A percentile compares a stretch with the other conserved stretches of the same genome.
Conservation (phyloP, 2,329 filamentous ascomycete species). For the Alternaria ethzedia region DNA sequence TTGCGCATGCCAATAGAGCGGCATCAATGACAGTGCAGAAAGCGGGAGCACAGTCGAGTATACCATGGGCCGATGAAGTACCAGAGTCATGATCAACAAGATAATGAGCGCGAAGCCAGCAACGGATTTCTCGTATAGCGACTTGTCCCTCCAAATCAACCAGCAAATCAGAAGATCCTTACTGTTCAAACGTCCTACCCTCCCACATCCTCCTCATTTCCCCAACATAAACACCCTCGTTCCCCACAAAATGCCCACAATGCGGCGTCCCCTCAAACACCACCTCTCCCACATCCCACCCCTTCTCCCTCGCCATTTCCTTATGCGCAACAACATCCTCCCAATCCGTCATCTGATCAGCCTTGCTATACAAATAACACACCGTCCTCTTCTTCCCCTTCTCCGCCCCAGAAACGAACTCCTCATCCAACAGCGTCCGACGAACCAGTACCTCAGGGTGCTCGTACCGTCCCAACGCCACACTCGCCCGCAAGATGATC, state of each 20-base stretch:
- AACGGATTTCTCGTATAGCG: background rate
- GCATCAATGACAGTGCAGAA: constrained; percentile 71
- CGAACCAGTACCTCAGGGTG: constrained; percentile 6
- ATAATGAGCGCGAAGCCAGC: background rate
- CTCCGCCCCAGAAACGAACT: background rate
- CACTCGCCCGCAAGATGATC: background rate
- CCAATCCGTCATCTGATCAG: constrained; percentile 60
- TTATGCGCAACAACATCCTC: constrained; percentile 60
- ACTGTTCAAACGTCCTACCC: background rate
- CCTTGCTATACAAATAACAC: constrained; percentile 66
- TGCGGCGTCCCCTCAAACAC: constrained; percentile 63
- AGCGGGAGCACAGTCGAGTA: constrained; percentile 69
- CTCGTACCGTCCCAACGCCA: constrained; percentile 8
- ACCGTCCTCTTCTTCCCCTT: constrained; percentile 39
- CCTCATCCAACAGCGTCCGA: constrained; percentile 6
- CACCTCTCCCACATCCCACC: constrained; percentile 56
- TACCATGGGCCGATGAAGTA: constrained; percentile 68
- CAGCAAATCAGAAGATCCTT: too few species aligned
- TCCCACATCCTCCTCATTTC: constrained; percentile 20
- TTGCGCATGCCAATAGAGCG: constrained; percentile 66
- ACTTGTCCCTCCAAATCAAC: too few species aligned
- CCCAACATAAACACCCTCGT: constrained; percentile 62
- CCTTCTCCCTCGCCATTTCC: constrained; percentile 51
- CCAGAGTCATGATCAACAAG: constrained; percentile 15
- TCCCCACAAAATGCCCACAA: constrained; percentile 63